These are phyloP conservation scores for Schizosaccharomyces octosporus DNA, from an alignment of 805 yeast genomes.

Conservation along the genomic window DNA sequence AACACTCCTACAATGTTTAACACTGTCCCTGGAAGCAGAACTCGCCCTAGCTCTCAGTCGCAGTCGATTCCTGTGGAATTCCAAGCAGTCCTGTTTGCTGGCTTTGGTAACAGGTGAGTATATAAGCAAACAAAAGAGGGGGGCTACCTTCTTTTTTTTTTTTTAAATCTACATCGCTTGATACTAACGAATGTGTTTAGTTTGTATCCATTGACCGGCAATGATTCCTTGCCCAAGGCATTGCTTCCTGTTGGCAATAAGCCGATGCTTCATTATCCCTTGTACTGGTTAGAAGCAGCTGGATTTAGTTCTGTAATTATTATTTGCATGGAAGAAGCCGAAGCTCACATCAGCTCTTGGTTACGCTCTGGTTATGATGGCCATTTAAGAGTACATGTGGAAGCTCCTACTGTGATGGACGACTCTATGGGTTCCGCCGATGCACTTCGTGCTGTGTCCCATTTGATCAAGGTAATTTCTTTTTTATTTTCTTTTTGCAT, in stretches of 20 bases:
- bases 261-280: constrained; percentile 66
- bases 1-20: neutral
- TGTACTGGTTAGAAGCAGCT: constrained; percentile 58
- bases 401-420: constrained; percentile 13
- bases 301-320: constrained; percentile 25
- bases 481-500: neutral
- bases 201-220: constrained; percentile 1
- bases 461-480: constrained; percentile 8
- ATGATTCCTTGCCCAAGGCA: constrained; percentile 35
- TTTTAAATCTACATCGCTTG: neutral
- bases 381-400: constrained; percentile 32
- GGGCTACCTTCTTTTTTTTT: neutral
- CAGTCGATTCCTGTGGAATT: neutral
- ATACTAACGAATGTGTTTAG: neutral
- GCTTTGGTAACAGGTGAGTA: constrained; percentile 1
- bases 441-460: constrained; percentile 25
- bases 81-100: constrained; percentile 2
- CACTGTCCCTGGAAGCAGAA: neutral
- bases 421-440: constrained; percentile 37
- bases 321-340: constrained; percentile 26
- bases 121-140: neutral
- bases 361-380: constrained; percentile 7
- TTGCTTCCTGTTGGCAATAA: constrained; percentile 69
- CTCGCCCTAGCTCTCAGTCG: neutral
- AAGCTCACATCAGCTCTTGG: constrained; percentile 19